These are phyloP conservation scores for Neckera pumila DNA, from an alignment of 225 moss, liverwort and hornwort genomes.

Conservation along the genomic window DNA sequence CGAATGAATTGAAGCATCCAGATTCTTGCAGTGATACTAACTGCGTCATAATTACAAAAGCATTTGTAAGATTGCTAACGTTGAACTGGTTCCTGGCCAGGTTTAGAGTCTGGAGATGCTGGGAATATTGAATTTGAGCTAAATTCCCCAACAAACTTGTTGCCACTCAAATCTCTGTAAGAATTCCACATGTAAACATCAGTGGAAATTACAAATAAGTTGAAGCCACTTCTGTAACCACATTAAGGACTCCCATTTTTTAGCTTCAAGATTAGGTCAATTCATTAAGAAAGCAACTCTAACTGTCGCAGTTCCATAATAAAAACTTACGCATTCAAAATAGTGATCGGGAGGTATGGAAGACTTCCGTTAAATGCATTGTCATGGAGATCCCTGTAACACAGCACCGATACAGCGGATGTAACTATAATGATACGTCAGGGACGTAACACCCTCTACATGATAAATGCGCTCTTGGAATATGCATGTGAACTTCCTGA, in stretches of 20 bases:
- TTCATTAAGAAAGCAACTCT: too few species aligned
- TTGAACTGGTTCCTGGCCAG: conserved; percentile 1
- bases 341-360: background rate
- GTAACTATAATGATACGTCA: background rate
- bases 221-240: background rate
- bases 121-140: background rate
- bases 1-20: background rate
- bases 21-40: background rate
- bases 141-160: background rate
- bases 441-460: too few species aligned
- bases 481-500: background rate
- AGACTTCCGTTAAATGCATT: background rate
- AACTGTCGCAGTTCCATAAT: background rate
- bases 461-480: background rate
- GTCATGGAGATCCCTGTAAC: background rate
- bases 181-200: background rate
- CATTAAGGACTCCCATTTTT: background rate
- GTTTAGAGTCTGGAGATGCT: background rate
- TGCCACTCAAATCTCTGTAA: conserved; percentile 6
- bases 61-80: background rate
- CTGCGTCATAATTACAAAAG: background rate
- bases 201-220: background rate
- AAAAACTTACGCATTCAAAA: background rate
- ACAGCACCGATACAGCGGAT: background rate
- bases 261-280: background rate